Base-by-base conservation (phyloP, 495 filamentous ascomycete genomes). In the Hypoxylon lenormandii region DNA sequence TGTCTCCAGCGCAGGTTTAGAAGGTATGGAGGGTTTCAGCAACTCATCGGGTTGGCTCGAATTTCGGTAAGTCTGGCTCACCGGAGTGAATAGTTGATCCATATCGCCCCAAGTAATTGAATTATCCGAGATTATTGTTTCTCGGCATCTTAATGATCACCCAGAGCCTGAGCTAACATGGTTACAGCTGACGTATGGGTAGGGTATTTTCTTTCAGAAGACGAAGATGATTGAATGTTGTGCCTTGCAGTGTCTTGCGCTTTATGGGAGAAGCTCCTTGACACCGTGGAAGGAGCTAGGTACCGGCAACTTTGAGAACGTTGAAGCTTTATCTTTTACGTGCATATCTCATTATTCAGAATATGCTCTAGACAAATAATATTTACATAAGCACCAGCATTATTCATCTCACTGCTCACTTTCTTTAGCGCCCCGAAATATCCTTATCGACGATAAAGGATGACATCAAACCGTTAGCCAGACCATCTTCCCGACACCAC, bases 61-160 rank as follows among this genome's bases (percentile, higher is more conserved):
- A 52, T 71, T 78, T 19, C 62, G 79, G 59, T 80, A 82, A 21
- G 75, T 69, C 46, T 77, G 82, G 72, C 81, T 82, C 55, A 85
- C 78, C 5, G 81, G 81, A 8, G 76, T 83, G 61, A 87, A 74
- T 13, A 86, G 64, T 26, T 77, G 80, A 42, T 85, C 82, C 86
- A 86, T 87, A 5, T 59, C 77, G 33, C 51, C 30, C 19, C 23
- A 43, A 50, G 33, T 22, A 26, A 67, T 54, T n/a, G 47, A 40
- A 56, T 55, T 60, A 61, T 60, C 36, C 10, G 11, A 10, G 19
- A 37, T 57, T 28, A 42, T 47, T n/a, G 36, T 26, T 54, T 30
- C 60, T 37, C 28, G n/a, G 22, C 36, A 46, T 55, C 12, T 4
- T 5, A 51, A 8, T 21, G 4, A 33, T 33, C 10, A 8, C 30